These are phyloP conservation scores for Citropsis articulata DNA, from an alignment of 345 rosid genomes.

Conservation along the genomic window DNA sequence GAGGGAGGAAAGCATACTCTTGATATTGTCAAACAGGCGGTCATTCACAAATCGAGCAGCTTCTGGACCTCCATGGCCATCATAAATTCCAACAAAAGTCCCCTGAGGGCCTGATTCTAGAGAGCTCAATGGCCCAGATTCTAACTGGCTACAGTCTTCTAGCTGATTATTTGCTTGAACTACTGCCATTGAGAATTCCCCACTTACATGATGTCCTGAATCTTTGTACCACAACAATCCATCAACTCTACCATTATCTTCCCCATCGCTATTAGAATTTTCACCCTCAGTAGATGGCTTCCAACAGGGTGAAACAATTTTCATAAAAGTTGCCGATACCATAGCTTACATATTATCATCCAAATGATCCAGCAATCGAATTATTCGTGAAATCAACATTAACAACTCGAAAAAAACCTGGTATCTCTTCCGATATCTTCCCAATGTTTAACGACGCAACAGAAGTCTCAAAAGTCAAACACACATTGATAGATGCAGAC, in stretches of 20 bases:
- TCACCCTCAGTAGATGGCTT: constrained; percentile 75
- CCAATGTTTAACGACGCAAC: constrained; percentile 42
- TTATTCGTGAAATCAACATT: constrained; percentile 38
- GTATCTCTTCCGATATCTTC: constrained; percentile 35
- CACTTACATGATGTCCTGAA: constrained; percentile 57
- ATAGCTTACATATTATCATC: constrained; percentile 73
- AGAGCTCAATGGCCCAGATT: constrained; percentile 87
- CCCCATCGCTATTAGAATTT: constrained; percentile 54
- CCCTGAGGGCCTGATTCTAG: constrained; percentile 78
- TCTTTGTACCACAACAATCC: constrained; percentile 93
- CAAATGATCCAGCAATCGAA: constrained; percentile 64
- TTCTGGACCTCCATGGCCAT: constrained; percentile 99
- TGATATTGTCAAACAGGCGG: constrained; percentile 59
- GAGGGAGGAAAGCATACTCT: constrained; percentile 46
- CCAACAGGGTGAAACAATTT: constrained; percentile 86
- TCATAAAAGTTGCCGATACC: constrained; percentile 67
- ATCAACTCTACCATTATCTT: constrained; percentile 55
- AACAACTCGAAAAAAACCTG: constrained; percentile 28
- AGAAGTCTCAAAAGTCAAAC: constrained; percentile 58
- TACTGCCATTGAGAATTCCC: constrained; percentile 95
- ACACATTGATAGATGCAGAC: constrained; percentile 51
- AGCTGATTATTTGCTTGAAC: constrained; percentile 78
- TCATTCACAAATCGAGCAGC: constrained; percentile 82
- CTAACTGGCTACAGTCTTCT: constrained; percentile 91
- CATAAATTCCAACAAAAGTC: constrained; percentile 95